Evolutionary conservation across 2,329 filamentous ascomycete genomes (phyloP).

Genomic region (Penicillium brevicompactum): DNA sequence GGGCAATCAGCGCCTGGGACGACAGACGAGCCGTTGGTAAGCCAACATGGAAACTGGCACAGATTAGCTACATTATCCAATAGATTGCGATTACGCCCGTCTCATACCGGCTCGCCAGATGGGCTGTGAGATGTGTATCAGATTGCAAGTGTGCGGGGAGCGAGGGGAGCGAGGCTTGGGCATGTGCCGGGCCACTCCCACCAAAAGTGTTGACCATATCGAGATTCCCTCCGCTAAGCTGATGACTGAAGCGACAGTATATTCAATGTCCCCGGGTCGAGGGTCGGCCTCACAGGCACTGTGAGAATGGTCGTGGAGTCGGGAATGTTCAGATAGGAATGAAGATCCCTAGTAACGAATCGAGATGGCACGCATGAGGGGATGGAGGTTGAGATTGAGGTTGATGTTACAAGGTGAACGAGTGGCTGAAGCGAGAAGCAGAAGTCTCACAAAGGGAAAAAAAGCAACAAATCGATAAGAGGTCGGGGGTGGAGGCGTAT

Average conservation of each 20-base stretch:
- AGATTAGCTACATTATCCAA: conserved; percentile 21
- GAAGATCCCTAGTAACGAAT: conserved; percentile 7
- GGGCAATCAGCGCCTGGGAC: conserved; percentile 84
- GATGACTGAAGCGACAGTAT: conserved; percentile 2
- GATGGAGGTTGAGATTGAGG: background rate
- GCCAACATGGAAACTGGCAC: conserved; percentile 87
- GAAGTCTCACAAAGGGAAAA: conserved; percentile 12
- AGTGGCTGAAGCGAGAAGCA: conserved; percentile 4
- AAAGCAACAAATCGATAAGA: conserved; percentile 16
- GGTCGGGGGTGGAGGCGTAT: conserved; percentile 9
- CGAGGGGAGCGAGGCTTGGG: conserved; percentile 81
- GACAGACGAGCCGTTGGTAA: conserved; percentile 86
- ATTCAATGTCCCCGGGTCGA: background rate
- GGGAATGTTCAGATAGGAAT: conserved; percentile 6
- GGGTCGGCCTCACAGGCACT: background rate
- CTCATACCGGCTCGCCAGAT: conserved; percentile 52
- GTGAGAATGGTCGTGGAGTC: conserved; percentile 2
- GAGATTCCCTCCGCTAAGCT: conserved; percentile 2
- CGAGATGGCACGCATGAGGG: conserved; percentile 2
- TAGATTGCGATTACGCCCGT: background rate
- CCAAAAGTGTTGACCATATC: conserved; percentile 46
- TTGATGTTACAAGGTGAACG: background rate
- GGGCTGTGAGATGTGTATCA: conserved; percentile 54
- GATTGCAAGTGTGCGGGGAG: conserved; percentile 70
- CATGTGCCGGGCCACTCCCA: conserved; percentile 60